Conservation (phyloP, 108 stramenopile genomes). For the Asterionellopsis glacialis region DNA sequence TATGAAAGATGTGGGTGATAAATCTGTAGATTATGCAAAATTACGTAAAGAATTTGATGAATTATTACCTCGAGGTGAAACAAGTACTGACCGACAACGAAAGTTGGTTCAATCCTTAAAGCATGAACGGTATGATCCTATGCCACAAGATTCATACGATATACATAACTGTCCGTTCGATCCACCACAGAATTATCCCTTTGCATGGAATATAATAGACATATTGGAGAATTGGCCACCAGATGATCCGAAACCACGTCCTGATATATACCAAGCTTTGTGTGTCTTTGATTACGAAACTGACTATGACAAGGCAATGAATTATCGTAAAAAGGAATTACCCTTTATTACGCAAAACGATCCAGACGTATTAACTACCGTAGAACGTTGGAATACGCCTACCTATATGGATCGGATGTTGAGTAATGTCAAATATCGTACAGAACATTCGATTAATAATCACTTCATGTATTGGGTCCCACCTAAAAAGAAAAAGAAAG, state of each 20-base stretch:
- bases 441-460: constrained; percentile 81
- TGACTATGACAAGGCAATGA: constrained; percentile 74
- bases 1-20: constrained; percentile 35
- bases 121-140: neutral
- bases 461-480: constrained; percentile 95
- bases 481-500: constrained; percentile 16
- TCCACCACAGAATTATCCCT: constrained; percentile 79
- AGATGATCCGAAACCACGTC: constrained; percentile 38
- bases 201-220: constrained; percentile 66
- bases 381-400: constrained; percentile 85
- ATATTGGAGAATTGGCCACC: constrained; percentile 66
- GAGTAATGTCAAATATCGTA: constrained; percentile 53
- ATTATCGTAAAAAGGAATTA: constrained; percentile 85
- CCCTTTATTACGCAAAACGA: constrained; percentile 95
- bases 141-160: constrained; percentile 44
- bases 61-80: constrained; percentile 36
- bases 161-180: constrained; percentile 69
- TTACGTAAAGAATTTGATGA: constrained; percentile 34
- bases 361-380: constrained; percentile 75
- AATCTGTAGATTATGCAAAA: constrained; percentile 27
- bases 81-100: constrained; percentile 13
- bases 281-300: constrained; percentile 84
- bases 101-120: neutral
- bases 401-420: constrained; percentile 71
- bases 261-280: constrained; percentile 60